These are phyloP conservation scores for Taiozyma sp. DNA, from an alignment of 1,139 yeast genomes.

Conservation along the genomic window DNA sequence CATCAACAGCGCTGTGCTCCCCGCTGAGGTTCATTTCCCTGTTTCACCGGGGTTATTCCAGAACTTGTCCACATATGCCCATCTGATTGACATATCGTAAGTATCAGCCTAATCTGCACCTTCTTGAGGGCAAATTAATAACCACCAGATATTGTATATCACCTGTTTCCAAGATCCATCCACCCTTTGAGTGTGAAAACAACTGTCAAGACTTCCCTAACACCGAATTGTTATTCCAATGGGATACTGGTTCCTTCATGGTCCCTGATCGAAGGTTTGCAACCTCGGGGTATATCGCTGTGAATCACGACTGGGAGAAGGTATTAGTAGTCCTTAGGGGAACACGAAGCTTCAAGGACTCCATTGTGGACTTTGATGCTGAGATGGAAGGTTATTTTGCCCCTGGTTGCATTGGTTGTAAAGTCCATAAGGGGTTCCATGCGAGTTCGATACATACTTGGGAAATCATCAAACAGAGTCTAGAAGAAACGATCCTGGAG, in stretches of 20 bases:
- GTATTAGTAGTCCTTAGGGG: conserved; percentile 43
- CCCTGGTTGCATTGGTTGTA: conserved; percentile 35
- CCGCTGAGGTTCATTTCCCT: not conserved
- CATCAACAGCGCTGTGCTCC: not conserved
- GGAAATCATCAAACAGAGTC: conserved; percentile 25
- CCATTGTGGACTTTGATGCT: conserved; percentile 40
- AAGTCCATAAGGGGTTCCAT: conserved; percentile 45
- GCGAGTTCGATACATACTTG: conserved; percentile 33
- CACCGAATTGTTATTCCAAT: conserved; percentile 39
- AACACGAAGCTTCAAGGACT: conserved; percentile 42
- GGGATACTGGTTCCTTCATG: conserved; percentile 30
- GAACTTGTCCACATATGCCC: conserved; percentile 28
- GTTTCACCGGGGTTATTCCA: conserved; percentile 10
- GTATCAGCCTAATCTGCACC: conserved; percentile 1
- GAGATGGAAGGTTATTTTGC: conserved; percentile 26
- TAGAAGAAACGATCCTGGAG: conserved; percentile 16
- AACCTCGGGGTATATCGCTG: conserved; percentile 25
- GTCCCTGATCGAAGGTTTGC: conserved; percentile 34
- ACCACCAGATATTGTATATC: conserved; percentile 37
- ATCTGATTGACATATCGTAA: conserved; percentile 40
- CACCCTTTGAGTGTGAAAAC: conserved; percentile 44
- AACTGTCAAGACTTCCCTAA: conserved; percentile 40
- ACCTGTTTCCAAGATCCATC: conserved; percentile 29
- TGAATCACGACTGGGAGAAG: conserved; percentile 13
- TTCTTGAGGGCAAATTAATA: not conserved